Base-by-base conservation (phyloP, 441 rosid genomes). In the Theobroma grandiflorum region DNA sequence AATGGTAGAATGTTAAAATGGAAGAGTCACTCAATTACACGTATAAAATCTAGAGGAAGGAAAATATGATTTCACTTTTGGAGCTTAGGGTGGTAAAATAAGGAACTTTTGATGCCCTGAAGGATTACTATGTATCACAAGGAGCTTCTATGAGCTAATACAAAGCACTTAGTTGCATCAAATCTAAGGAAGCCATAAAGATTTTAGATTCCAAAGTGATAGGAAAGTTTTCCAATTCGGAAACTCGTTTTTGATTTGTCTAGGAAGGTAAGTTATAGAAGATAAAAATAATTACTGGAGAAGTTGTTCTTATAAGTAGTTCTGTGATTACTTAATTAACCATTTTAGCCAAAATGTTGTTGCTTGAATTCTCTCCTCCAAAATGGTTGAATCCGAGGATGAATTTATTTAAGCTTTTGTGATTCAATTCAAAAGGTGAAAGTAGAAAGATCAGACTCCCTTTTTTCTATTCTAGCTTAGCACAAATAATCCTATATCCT, bases 91-190 rank as follows among this genome's bases (percentile, higher is more conserved):
- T 93, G 26, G 95, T 93, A 68, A 79, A 70, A 40, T 84, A 83
- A 15, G 93, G 92, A 42, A 86, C 91, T 49, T 94, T 93, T 81
- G 93, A 91, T 74, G 90, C 87, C 1, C 88, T 94, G 38, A 93
- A 91, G 97, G 97, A 94, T 78, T 87, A 85, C 20, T 87, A 86
- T 26, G 84, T 90, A 35, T 85, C 86, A 4, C 89, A 88, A 68
- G 98, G 98, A 15, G 88, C 97, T 20, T 93, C 98, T 10, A 85
- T 87, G 16, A 91, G 86, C 77, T 97, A 94, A 77, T 94, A 93
- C 87, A 94, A 94, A 82, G 90, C 95, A 35, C 92, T 95, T 2
- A 90, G 95, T 75, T 92, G 98, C 87, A 91, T 94, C 74, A 87
- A 87, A 67, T 88, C 92, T 22, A 84, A 76, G 58, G 84, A 82